These are phyloP conservation scores for Serendipita vermifera DNA, from an alignment of 768 basidiomycete species.

Conservation along the genomic window DNA sequence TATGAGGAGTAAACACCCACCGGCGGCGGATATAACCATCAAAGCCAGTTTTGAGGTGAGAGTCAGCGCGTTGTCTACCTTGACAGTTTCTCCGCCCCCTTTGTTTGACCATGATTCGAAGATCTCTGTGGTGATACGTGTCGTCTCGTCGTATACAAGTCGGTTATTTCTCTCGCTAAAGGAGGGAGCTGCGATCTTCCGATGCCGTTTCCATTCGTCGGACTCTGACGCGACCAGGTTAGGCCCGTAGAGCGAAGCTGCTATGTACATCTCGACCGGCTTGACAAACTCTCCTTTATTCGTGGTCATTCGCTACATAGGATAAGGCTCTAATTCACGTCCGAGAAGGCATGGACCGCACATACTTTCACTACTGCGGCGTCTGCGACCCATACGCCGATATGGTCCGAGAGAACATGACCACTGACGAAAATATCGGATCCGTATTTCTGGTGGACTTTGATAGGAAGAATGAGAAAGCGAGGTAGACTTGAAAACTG, in stretches of 20 bases:
- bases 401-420: no score
- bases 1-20: not conserved
- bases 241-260: not conserved
- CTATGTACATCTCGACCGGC: not conserved
- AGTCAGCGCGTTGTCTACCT: not conserved
- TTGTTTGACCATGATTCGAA: conserved; percentile 19
- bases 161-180: conserved; percentile 24
- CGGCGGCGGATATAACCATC: not conserved
- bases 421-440: no score
- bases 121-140: conserved; percentile 31
- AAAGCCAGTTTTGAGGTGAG: not conserved
- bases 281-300: not conserved
- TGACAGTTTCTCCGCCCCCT: not conserved
- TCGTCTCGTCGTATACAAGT: conserved; percentile 37
- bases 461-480: no score
- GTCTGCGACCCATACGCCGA: no score
- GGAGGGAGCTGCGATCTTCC: conserved; percentile 1
- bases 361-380: not conserved
- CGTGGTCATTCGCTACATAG: conserved; percentile 4
- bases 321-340: no score
- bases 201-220: not conserved
- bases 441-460: no score
- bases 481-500: no score
- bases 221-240: conserved; percentile 7
- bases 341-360: no score